Evolutionary conservation across 345 rosid genomes (phyloP), one percentile per base, ranked within the genome.

Genomic region (Eucalyptus polyanthemos): DNA sequence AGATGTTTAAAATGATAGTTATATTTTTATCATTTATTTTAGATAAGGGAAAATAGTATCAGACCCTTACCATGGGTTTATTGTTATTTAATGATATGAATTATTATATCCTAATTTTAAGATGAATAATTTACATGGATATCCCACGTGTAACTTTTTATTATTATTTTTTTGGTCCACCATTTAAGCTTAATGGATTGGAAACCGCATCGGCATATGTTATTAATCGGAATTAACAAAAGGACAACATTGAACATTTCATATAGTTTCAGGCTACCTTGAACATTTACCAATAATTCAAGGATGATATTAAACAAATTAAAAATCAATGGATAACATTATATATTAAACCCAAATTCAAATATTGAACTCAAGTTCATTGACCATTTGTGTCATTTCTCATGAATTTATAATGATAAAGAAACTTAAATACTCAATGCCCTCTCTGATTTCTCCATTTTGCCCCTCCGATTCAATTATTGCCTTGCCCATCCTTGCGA

Each of bases 201-300:
- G 76, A 65, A 65, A 34, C 40, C 21, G 2, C 0, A n/a, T 14
- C 3, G 2, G 19, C 76, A 65, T 14, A 65, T n/a, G 34, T 15
- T 1, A 0, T n/a, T 65, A 65, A 65, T 1, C 3, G 2, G 10
- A 65, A 65, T 65, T 65, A 65, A 65, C 10, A 65, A 31, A n/a
- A n/a, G 21, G 76, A 16, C 0, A 1, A n/a, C 21, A 4, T 4
- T 65, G 6, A 65, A n/a, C 9, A 65, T n/a, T 65, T n/a, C 21
- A n/a, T n/a, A 65, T 8, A n/a, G 5, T 14, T 8, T 16, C 0
- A n/a, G 0, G 3, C 6, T 65, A 65, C 34, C 11, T n/a, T 15
- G 21, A n/a, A n/a, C 21, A 65, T 65, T 65, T 65, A 14, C 0
- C 6, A 65, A 65, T n/a, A n/a, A 2, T 14, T 65, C 1, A 2